Evolutionary conservation across 2,329 filamentous ascomycete genomes (phyloP).

Genomic region (Neodidymelliopsis sp.): DNA sequence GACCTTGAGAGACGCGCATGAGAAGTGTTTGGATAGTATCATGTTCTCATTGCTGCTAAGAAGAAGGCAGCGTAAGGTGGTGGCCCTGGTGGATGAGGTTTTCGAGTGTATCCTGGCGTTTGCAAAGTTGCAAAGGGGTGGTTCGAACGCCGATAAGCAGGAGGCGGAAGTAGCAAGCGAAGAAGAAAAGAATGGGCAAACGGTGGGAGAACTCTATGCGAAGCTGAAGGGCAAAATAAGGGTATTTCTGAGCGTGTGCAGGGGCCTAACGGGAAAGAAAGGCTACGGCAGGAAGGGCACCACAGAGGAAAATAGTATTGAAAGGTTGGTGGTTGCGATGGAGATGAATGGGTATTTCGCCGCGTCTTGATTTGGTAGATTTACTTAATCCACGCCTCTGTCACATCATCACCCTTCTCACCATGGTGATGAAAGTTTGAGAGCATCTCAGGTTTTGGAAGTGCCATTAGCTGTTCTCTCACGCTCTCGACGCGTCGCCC

Average conservation of each 20-base stretch:
- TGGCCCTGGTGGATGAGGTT: conserved; percentile 77
- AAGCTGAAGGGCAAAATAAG: conserved; percentile 75
- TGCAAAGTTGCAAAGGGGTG: conserved; percentile 42
- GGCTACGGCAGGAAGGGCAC: conserved; percentile 49
- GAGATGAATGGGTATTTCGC: conserved; percentile 75
- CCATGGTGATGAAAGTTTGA: too few species aligned
- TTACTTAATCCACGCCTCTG: too few species aligned
- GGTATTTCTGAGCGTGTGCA: conserved; percentile 77
- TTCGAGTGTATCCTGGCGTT: conserved; percentile 77
- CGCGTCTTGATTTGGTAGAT: conserved; percentile 1
- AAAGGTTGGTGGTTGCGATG: conserved; percentile 71
- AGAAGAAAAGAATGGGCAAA: neutral
- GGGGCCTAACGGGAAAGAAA: conserved; percentile 69
- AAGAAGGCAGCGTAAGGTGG: conserved; percentile 75
- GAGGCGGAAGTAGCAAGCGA: too few species aligned
- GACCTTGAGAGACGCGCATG: conserved; percentile 72
- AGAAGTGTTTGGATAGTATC: conserved; percentile 76
- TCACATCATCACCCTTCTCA: too few species aligned
- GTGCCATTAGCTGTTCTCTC: too few species aligned
- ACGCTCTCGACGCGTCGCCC: too few species aligned
- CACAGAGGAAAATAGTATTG: conserved; percentile 66
- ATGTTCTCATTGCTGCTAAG: conserved; percentile 76
- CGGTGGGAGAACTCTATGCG: conserved; percentile 63
- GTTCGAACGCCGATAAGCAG: conserved; percentile 13
- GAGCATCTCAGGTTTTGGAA: too few species aligned